Evolutionary conservation across 1,284 basidiomycete species (phyloP).

Genomic region (Apiotrichum domesticum): DNA sequence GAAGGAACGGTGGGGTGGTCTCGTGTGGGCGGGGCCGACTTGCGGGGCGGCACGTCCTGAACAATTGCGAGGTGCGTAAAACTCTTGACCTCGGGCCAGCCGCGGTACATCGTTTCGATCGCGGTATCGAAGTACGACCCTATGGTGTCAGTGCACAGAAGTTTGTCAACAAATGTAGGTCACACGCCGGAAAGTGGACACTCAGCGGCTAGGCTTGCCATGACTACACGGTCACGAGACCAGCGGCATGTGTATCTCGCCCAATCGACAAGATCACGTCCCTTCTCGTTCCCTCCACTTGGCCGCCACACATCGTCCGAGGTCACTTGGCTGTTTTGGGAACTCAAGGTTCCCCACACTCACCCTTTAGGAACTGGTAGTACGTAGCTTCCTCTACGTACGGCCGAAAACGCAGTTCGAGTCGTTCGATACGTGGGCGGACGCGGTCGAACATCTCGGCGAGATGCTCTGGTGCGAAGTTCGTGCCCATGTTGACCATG

Average conservation of each 20-base stretch:
- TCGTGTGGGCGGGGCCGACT: slow-evolving; percentile 35
- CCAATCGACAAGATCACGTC: background rate
- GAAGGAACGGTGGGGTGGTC: slow-evolving; percentile 8
- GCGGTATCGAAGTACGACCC: slow-evolving; percentile 49
- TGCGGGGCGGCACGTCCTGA: slow-evolving; percentile 45
- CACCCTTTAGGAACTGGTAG: slow-evolving; percentile 46
- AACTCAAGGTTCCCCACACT: slow-evolving; percentile 2
- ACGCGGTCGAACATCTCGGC: slow-evolving; percentile 43
- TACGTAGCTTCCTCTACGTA: slow-evolving; percentile 47
- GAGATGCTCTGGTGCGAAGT: slow-evolving; percentile 48
- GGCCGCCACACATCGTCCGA: too few species aligned
- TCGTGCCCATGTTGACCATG: slow-evolving; percentile 46
- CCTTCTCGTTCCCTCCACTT: too few species aligned
- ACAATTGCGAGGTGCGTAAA: slow-evolving; percentile 51
- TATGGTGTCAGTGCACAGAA: slow-evolving; percentile 11
- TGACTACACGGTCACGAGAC: too few species aligned
- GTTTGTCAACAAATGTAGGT: background rate
- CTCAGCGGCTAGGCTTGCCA: background rate
- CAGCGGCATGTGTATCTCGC: background rate
- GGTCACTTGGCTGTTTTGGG: too few species aligned
- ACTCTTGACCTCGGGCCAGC: slow-evolving; percentile 35
- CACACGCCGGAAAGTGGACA: background rate
- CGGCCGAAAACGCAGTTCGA: slow-evolving; percentile 46
- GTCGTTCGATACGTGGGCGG: slow-evolving; percentile 29
- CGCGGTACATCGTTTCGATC: slow-evolving; percentile 39